Evolutionary conservation across 2,329 filamentous ascomycete genomes (phyloP), one percentile per base, ranked within the genome.

Genomic region (Achaetomium macrosporum): DNA sequence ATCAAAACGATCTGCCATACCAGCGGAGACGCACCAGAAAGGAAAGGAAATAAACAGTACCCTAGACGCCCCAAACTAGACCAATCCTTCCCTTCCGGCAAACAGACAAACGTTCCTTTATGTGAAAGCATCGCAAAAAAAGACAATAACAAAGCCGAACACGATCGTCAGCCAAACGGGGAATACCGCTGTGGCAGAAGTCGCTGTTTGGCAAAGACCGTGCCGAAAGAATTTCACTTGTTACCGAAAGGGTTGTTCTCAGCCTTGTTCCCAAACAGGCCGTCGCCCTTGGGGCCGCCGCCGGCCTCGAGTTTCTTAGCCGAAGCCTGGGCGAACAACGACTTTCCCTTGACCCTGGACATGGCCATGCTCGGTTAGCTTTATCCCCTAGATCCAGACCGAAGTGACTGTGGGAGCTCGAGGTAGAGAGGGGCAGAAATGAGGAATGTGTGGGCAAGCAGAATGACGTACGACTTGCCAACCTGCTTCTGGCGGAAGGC

Each of bases 401-500:
- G 35, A 5, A n/a, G 13, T 5, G 4, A 35, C 33, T 15, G 33
- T 35, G 33, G 10, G 33, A 12, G 33, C 4, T 35, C 11, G 5
- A 35, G 33, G 33, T 19, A 13, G 25, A 37, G 15, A 43, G 1
- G 30, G 29, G 46, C 4, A 10, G 40, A 37, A n/a, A 41, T 15
- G 10, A 30, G 13, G 31, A 8, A 12, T 29, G 17, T n/a, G 33
- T 30, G 19, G 31, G 11, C 5, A 11, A 5, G 31, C 7, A 7
- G 31, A 7, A 15, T 16, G n/a, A 77, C 81, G 67, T 76, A 89
- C 25, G 25, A 25, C 85, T 90, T 92, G 72, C 79, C 79, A 57
- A 84, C 84, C 65, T 89, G 85, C 75, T 90, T 90, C 73, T 82
- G 88, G 71, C 88, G 87, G 70, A 91, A 82, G 39, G 86, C 85